Base-by-base conservation (phyloP, 176 grass and related monocot species). In the Typha latifolia region DNA sequence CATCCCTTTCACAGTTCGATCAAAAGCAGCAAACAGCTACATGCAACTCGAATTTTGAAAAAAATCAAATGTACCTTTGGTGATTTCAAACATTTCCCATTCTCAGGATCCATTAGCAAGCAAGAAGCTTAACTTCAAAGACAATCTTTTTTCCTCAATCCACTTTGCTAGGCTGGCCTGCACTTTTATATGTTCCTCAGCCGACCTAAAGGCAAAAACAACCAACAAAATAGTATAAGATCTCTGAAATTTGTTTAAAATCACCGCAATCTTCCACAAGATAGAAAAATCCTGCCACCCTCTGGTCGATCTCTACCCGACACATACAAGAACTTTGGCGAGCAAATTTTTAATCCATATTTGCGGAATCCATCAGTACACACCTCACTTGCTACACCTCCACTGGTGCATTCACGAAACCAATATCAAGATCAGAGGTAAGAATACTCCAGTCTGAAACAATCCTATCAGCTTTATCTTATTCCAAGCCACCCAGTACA, bases 51-150 rank as follows among this genome's bases (percentile, higher is more conserved):
- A 50, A 66, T 32, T 9, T 2, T 12, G 31, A 31, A 34, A 12
- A n/a, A 47, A 24, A 73, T 15, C 32, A 48, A 16, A n/a, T n/a
- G 66, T 23, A 75, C 85, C 82, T 93, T 76, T 53, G 69, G 67
- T 62, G 79, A 77, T 73, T 73, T 80, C 57, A 81, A 43, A 20
- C 61, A 62, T n/a, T 32, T 83, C 1, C 82, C 90, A 16, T 76
- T 80, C 70, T 86, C 86, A 57, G 82, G 86, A 90, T 95, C 86
- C 90, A 95, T 95, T 73, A 52, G 51, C 72, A 51, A 82, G 26
- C 51, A 18, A 59, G 26, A 51, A 71, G 49, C 66, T 61, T 52
- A 64, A 62, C 68, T 77, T 57, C 20, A 12, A 61, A 15, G 49
- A 12, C 13, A 34, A 72, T 51, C 32, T 49, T 14, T 14, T 12